Evolutionary conservation across 2,329 filamentous ascomycete species (phyloP).

Genomic region (Myriosclerotinia curreyana): DNA sequence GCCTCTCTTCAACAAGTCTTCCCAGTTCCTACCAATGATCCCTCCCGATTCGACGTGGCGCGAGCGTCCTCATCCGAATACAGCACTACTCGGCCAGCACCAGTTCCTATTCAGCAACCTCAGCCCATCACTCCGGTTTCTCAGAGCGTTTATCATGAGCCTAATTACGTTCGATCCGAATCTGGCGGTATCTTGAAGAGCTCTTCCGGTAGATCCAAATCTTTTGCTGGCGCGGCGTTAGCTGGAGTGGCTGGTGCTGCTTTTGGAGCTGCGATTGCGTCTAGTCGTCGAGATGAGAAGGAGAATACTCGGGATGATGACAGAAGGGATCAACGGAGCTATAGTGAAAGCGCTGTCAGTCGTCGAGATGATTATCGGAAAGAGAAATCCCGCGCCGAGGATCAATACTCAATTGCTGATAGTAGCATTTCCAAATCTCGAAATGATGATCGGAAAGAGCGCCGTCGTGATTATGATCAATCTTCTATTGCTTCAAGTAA

Average conservation of each 20-base stretch:
- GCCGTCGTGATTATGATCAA: slow-evolving; percentile 17
- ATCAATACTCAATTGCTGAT: slow-evolving; percentile 31
- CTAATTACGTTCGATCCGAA: slow-evolving; percentile 40
- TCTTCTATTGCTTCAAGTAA: slow-evolving; percentile 24
- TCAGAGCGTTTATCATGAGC: slow-evolving; percentile 59
- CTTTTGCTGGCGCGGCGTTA: slow-evolving; percentile 47
- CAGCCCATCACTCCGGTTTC: slow-evolving; percentile 74
- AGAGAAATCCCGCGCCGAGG: slow-evolving; percentile 30
- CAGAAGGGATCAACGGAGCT: slow-evolving; percentile 21
- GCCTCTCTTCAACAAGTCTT: slow-evolving; percentile 61
- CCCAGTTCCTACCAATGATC: slow-evolving; percentile 65
- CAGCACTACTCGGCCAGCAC: slow-evolving; percentile 50
- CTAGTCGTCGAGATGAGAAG: slow-evolving; percentile 39
- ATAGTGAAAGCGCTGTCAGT: slow-evolving; percentile 26
- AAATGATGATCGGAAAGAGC: slow-evolving; percentile 30
- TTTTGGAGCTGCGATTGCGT: slow-evolving; percentile 47
- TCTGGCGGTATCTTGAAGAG: slow-evolving; percentile 31
- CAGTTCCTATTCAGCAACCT: slow-evolving; percentile 77
- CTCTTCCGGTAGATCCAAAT: slow-evolving; percentile 42
- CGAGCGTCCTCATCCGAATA: slow-evolving; percentile 49
- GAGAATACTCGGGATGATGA: slow-evolving; percentile 31
- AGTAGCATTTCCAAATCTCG: slow-evolving; percentile 32
- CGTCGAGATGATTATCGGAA: slow-evolving; percentile 25
- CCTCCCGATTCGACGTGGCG: slow-evolving; percentile 57
- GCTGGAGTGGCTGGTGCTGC: slow-evolving; percentile 50